Evolutionary conservation across 176 grass and related monocot species (phyloP).

Genomic region (Alloteropsis semialata): DNA sequence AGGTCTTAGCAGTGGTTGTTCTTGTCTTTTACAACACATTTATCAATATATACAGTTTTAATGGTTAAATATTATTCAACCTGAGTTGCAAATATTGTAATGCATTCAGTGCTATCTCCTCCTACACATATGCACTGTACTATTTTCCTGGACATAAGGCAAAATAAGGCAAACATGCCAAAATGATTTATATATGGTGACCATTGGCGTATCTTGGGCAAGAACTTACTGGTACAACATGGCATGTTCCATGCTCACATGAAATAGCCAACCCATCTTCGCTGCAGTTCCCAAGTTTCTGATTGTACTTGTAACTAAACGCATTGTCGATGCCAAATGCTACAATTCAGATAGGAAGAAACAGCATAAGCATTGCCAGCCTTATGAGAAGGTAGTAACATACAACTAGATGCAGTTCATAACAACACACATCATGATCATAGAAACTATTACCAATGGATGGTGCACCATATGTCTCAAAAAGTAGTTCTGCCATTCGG

Average conservation of each 20-base stretch:
- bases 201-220: conserved; percentile 18
- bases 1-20: not conserved
- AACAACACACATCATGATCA: conserved; percentile 38
- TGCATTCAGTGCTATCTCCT: not conserved
- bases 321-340: conserved; percentile 86
- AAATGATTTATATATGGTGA: conserved; percentile 10
- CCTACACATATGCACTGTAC: not conserved
- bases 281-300: conserved; percentile 83
- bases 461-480: conserved; percentile 88
- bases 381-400: conserved; percentile 5
- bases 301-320: conserved; percentile 97
- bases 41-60: not conserved
- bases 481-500: conserved; percentile 98
- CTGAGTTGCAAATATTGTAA: not conserved
- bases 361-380: conserved; percentile 6
- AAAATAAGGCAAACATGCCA: conserved; percentile 11
- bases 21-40: not conserved
- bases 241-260: conserved; percentile 71
- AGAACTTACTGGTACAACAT: conserved; percentile 88
- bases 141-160: conserved; percentile 9
- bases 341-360: conserved; percentile 30
- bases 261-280: conserved; percentile 93
- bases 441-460: conserved; percentile 67
- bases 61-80: not conserved
- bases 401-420: not conserved